phyloP scores from a whole-genome alignment of 2,329 filamentous ascomycete genomes.

The Diaporthe aspalathi region DNA sequence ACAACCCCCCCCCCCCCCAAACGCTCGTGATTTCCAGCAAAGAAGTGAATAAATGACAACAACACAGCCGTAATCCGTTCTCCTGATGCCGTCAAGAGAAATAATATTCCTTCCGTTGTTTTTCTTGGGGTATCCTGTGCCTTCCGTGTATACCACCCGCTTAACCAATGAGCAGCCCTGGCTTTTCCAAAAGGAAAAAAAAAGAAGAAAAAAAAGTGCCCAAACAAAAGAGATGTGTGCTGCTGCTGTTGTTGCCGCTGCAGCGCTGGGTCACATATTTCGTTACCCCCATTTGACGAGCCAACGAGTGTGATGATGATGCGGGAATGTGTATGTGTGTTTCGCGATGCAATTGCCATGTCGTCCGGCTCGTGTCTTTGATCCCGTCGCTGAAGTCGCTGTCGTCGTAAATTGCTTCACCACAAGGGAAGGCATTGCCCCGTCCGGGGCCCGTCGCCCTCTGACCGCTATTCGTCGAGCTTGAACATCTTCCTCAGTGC shows the following conservation, averaged over 20 bases:
- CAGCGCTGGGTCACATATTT: neutral
- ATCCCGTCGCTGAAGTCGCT: neutral
- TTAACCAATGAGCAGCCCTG: neutral
- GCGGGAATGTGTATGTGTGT: neutral
- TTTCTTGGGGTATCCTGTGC: constrained; percentile 26
- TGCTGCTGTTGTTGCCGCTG: neutral
- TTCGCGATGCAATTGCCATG: neutral
- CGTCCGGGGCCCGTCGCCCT: neutral
- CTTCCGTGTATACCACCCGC: constrained; percentile 20
- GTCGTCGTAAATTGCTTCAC: neutral
- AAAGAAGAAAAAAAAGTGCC: neutral
- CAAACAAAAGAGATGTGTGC: constrained; percentile 10
- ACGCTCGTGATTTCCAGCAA: neutral
- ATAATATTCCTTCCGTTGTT: neutral
- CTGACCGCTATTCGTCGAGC: constrained; percentile 55
- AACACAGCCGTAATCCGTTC: neutral
- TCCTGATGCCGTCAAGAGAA: neutral
- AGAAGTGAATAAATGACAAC: neutral
- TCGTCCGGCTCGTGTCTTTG: neutral
- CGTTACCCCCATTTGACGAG: neutral
- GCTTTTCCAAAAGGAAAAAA: neutral
- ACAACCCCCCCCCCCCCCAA: neutral
- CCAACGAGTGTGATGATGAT: constrained; percentile 12
- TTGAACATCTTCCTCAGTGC: constrained; percentile 73
- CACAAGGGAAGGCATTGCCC: neutral